Evolutionary conservation across 1,139 yeast species (phyloP).

Genomic region (Hemisphaericaspora lyxosophila): DNA sequence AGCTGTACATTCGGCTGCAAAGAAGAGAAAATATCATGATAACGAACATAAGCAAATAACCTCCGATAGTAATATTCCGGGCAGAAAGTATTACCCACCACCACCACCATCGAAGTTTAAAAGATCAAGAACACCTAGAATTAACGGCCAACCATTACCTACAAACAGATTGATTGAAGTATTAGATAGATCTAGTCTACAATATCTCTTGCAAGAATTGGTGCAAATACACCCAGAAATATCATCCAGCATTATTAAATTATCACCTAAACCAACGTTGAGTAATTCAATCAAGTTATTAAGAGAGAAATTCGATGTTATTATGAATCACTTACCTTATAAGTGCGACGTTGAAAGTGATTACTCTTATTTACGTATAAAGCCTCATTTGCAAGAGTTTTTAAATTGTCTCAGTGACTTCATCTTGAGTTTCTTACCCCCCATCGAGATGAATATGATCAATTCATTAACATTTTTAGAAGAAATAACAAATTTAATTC

Average conservation of each 20-base stretch:
- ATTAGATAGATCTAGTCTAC: slow-evolving; percentile 56
- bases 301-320: slow-evolving; percentile 43
- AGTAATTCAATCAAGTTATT: slow-evolving; percentile 53
- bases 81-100: slow-evolving; percentile 4
- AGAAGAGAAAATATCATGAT: slow-evolving; percentile 7
- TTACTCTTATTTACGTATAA: slow-evolving; percentile 84
- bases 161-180: slow-evolving; percentile 65
- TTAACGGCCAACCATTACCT: slow-evolving; percentile 56
- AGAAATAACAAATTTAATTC: slow-evolving; percentile 62
- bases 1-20: not conserved
- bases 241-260: slow-evolving; percentile 46
- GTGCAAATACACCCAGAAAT: slow-evolving; percentile 65
- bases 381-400: slow-evolving; percentile 72
- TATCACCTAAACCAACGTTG: slow-evolving; percentile 62
- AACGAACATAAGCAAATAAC: slow-evolving; percentile 11
- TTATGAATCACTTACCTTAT: slow-evolving; percentile 62
- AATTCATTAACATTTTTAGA: slow-evolving; percentile 68
- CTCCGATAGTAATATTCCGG: not conserved
- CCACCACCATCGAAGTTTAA: slow-evolving; percentile 18
- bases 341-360: slow-evolving; percentile 74
- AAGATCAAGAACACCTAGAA: slow-evolving; percentile 40
- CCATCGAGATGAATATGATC: slow-evolving; percentile 58
- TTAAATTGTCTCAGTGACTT: slow-evolving; percentile 77
- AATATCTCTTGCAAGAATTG: slow-evolving; percentile 50
- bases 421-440: slow-evolving; percentile 76